phyloP scores from a whole-genome alignment of 768 basidiomycete genomes.

The Lactifluus hygrophoroides region DNA sequence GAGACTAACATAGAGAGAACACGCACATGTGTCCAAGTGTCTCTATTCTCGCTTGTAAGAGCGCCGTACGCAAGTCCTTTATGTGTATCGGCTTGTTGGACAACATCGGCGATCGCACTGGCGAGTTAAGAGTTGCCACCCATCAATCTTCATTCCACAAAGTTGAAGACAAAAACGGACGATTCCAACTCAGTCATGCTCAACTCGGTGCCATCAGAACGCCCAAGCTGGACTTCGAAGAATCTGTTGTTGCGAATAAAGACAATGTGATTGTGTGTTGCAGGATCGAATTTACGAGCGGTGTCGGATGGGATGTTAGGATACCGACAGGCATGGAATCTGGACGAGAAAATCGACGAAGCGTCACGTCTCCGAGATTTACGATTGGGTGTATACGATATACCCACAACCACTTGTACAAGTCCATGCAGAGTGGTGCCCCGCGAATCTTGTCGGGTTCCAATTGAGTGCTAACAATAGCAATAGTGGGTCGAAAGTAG shows the following conservation, averaged over 20 bases:
- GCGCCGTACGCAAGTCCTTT: constrained; percentile 52
- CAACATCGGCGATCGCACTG: constrained; percentile 48
- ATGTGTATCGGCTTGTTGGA: constrained; percentile 47
- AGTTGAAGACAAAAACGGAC: constrained; percentile 31
- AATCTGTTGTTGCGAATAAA: constrained; percentile 90
- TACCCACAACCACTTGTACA: constrained; percentile 85
- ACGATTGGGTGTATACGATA: neutral
- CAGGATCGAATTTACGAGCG: constrained; percentile 70
- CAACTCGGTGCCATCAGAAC: constrained; percentile 57
- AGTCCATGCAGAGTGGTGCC: constrained; percentile 78
- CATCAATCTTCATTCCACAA: neutral
- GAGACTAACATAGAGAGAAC: neutral
- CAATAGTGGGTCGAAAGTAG: neutral
- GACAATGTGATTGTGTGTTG: constrained; percentile 76
- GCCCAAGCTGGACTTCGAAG: constrained; percentile 68
- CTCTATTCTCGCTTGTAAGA: constrained; percentile 83
- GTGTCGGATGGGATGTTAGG: constrained; percentile 79
- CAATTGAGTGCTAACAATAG: constrained; percentile 47
- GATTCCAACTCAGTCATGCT: constrained; percentile 77
- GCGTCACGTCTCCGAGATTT: neutral
- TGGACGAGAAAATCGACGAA: constrained; percentile 23
- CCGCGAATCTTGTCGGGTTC: constrained; percentile 83
- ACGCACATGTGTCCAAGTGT: constrained; percentile 76
- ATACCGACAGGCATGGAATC: constrained; percentile 90
- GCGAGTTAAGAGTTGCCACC: constrained; percentile 35